phyloP scores from a whole-genome alignment of 202 grass and related monocot genomes.

The Eragrostis tef region DNA sequence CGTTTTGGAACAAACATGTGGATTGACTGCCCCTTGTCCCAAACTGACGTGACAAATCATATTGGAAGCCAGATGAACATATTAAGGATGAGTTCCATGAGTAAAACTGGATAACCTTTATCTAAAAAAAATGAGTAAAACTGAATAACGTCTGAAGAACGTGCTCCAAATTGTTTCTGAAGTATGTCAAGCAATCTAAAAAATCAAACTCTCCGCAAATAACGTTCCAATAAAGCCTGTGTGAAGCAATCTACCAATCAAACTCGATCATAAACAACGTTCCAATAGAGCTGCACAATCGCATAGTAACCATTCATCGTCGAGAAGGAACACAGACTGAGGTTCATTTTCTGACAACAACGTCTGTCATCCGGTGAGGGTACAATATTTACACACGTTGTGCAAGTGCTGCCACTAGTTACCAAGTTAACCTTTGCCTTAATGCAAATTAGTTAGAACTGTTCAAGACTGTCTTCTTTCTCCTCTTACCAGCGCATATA shows the following conservation, averaged over 20 bases:
- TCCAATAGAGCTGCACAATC: too few species aligned
- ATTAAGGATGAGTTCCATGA: conserved; percentile 8
- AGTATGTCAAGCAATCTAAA: not conserved
- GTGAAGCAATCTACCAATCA: not conserved
- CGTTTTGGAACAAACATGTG: not conserved
- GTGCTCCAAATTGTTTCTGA: not conserved
- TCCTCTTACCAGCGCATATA: not conserved
- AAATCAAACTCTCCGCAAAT: not conserved
- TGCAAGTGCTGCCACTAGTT: not conserved
- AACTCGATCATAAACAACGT: too few species aligned
- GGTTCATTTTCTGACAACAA: too few species aligned
- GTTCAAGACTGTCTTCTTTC: not conserved
- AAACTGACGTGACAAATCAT: not conserved
- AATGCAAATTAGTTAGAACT: not conserved
- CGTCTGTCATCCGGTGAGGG: too few species aligned
- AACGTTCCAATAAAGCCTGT: not conserved
- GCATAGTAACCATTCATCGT: too few species aligned
- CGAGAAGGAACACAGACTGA: too few species aligned
- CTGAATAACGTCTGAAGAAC: not conserved
- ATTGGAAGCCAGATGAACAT: not conserved
- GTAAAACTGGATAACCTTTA: too few species aligned
- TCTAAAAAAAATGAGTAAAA: not conserved
- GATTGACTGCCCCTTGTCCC: not conserved
- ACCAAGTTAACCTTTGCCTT: not conserved
- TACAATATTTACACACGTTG: not conserved